Evolutionary conservation across 306 rosid species (phyloP).

Genomic region (Pyrus pyrifolia): DNA sequence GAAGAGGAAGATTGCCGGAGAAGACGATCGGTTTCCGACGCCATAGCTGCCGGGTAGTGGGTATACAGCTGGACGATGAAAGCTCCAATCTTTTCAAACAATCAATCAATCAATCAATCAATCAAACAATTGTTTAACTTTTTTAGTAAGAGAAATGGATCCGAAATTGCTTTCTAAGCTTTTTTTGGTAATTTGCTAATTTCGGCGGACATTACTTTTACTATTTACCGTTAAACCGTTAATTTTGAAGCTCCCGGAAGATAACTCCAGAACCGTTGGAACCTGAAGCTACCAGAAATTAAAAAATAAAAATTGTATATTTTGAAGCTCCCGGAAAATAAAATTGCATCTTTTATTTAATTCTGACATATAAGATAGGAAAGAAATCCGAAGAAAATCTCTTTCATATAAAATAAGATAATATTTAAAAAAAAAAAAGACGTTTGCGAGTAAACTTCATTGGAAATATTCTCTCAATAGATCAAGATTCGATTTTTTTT

Average conservation of each 20-base stretch:
- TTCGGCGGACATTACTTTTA: background rate
- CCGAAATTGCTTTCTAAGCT: background rate
- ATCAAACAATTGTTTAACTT: too few relatives aligned
- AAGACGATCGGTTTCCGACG: background rate
- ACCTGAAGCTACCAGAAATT: background rate
- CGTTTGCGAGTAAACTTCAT: too few relatives aligned
- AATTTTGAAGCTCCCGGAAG: background rate
- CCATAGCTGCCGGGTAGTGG: background rate
- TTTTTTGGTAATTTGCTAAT: background rate
- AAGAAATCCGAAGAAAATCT: too few relatives aligned
- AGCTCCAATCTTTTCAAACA: background rate
- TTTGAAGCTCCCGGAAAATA: too few relatives aligned
- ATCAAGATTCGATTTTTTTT: too few relatives aligned
- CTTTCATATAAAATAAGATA: too few relatives aligned
- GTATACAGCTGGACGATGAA: too few relatives aligned
- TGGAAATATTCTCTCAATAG: too few relatives aligned
- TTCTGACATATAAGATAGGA: background rate
- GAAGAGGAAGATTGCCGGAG: conserved; percentile 10
- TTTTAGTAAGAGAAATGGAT: background rate
- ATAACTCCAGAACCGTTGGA: background rate
- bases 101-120: background rate
- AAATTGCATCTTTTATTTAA: too few relatives aligned
- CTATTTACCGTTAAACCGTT: background rate
- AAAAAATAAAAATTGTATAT: background rate
- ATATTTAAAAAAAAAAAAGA: too few relatives aligned